Base-by-base conservation (phyloP, 129 eudicot genomes). In the Apium graveolens region DNA sequence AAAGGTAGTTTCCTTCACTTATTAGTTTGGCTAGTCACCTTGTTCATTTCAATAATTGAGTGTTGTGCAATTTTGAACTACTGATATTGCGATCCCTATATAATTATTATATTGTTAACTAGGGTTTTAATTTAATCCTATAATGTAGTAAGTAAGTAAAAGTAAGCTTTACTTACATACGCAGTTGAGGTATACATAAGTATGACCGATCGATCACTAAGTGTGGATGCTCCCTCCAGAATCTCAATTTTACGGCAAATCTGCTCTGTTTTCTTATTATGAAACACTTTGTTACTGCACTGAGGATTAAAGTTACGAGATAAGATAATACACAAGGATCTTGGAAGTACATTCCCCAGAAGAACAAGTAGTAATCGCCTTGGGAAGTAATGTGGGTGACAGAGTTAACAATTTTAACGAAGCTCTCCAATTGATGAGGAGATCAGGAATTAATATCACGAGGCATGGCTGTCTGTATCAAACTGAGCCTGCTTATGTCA, bases 321-420 rank as follows among this genome's bases (percentile, higher is more conserved):
- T n/a, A n/a, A n/a, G n/a, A n/a, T n/a, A n/a, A n/a, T n/a, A n/a
- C n/a, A n/a, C n/a, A n/a, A n/a, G n/a, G n/a, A n/a, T n/a, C n/a
- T n/a, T 35, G 37, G 91, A 94, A 86, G 93, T 90, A 71, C 86
- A 86, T 75, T 87, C 96, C 13, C 87, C 80, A 77, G 96, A 91
- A 81, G 88, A 91, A 57, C 96, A 94, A 83, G 93, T 94, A 37
- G 91, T 91, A 62, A 90, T 94, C 76, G 97, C 98, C 29, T 83
- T 91, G 62, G 97, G 96, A 75, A 94, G 98, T 83, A 94, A 94
- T 84, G 96, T 94, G 38, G 98, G 97, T 1, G 80, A 91, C 81
- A 82, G 97, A 74, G 77, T 95, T 79, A 69, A 74, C 32, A 91
- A 90, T 82, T 95, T 91, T 29, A 89, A 91, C 16, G 86, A 95